Evolutionary conservation across 2,329 filamentous ascomycete genomes (phyloP).

Genomic region (Aureobasidium sp.): DNA sequence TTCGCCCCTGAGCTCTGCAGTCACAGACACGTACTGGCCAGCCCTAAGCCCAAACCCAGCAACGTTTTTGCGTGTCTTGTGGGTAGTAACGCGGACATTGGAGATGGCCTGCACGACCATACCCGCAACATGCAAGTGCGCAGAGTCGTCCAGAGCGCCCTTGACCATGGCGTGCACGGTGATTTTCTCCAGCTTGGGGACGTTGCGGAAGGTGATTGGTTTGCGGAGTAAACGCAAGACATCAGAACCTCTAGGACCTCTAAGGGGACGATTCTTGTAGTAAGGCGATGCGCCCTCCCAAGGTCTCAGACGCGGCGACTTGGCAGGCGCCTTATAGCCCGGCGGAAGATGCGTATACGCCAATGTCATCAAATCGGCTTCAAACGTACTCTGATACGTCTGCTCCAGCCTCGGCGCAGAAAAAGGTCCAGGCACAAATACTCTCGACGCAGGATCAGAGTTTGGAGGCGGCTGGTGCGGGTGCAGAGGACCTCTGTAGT

Average conservation of each 20-base stretch:
- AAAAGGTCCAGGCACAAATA: constrained; percentile 89
- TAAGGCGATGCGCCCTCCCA: constrained; percentile 94
- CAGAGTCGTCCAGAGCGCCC: constrained; percentile 61
- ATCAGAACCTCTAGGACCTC: constrained; percentile 75
- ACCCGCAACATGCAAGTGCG: constrained; percentile 72
- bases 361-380: constrained; percentile 80
- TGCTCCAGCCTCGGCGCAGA: constrained; percentile 79
- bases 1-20: constrained; percentile 69
- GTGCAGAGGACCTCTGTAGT: constrained; percentile 87
- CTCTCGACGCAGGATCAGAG: constrained; percentile 79
- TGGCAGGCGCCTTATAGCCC: constrained; percentile 55
- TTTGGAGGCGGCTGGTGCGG: constrained; percentile 83
- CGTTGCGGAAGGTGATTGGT: constrained; percentile 68
- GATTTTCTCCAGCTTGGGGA: constrained; percentile 74
- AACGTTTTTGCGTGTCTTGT: constrained; percentile 63
- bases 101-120: constrained; percentile 82
- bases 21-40: constrained; percentile 67
- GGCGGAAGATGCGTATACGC: constrained; percentile 81
- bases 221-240: constrained; percentile 61
- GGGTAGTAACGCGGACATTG: constrained; percentile 64
- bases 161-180: constrained; percentile 72
- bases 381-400: constrained; percentile 81
- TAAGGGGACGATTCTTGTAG: constrained; percentile 80
- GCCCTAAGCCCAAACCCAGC: constrained; percentile 66
- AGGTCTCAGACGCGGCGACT: constrained; percentile 62